Evolutionary conservation across 352 stramenopile genomes (phyloP), one percentile per base, ranked within the genome.

Genomic region (Phytophthora chlamydospora): DNA sequence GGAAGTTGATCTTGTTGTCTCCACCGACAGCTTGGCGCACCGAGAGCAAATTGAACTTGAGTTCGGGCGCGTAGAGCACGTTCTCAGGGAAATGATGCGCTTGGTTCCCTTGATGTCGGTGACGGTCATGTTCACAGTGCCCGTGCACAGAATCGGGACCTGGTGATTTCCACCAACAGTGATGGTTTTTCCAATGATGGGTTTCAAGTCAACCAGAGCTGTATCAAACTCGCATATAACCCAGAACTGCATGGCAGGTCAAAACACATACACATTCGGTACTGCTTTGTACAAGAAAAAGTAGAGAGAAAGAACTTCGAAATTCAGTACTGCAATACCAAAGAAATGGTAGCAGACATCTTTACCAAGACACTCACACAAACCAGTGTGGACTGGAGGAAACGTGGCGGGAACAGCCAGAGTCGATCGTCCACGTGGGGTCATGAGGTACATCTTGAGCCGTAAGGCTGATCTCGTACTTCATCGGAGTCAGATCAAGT

Each of bases 1-100:
- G 58, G 7, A 66, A 66, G 4, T 47, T 61, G 32, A 61, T 61
- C 5, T 66, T 66, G 42, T 27, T 61, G 38, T 62, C 45, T 4
- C 16, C 17, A 34, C 50, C 36, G 16, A 62, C 50, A 1, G 51
- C 36, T 39, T 67, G 59, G n/a, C 43, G 56, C n/a, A 56, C 42
- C 4, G 43, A 62, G 27, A 62, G 16, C 14, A 48, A 42, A 17
- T 62, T 62, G 12, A 56, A 56, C 19, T 51, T 51, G 2, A 64
- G 36, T 3, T 45, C 45, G 2, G 56, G 56, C 40, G 41, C 53
- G 24, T 53, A 57, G 6, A 57, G 49, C 33, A 57, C 49, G 34
- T 43, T 38, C 38, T 45, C 4, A 64, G 38, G 3, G 11, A 38
- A 29, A 64, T 43, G 14, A 52, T 13, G 1, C n/a, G 31, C 13